phyloP scores from a whole-genome alignment of 2,329 filamentous ascomycete species.

The Gremmenia infestans region DNA sequence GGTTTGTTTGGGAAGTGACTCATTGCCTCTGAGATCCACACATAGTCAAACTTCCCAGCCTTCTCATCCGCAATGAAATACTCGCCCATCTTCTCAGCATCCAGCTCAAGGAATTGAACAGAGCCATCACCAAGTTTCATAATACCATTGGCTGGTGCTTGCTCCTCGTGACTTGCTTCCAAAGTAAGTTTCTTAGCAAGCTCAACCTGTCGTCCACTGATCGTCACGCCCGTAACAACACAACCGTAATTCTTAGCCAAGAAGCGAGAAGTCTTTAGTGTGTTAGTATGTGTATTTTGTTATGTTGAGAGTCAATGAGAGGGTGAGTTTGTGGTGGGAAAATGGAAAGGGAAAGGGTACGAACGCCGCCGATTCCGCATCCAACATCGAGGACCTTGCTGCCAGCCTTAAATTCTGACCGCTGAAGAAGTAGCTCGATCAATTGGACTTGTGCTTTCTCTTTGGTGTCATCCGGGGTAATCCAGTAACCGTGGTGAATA shows the following conservation, averaged over 20 bases:
- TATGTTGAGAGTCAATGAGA: too few species aligned
- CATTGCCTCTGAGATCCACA: slow-evolving; percentile 59
- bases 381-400: slow-evolving; percentile 53
- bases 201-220: slow-evolving; percentile 54
- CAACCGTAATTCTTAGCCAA: slow-evolving; percentile 48
- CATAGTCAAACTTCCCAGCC: slow-evolving; percentile 44
- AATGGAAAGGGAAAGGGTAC: too few species aligned
- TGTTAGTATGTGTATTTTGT: too few species aligned
- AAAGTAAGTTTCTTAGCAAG: slow-evolving; percentile 48
- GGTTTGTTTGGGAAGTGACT: slow-evolving; percentile 56
- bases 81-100: slow-evolving; percentile 56
- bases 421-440: slow-evolving; percentile 49
- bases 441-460: slow-evolving; percentile 54
- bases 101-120: slow-evolving; percentile 53
- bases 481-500: slow-evolving; percentile 60
- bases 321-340: too few species aligned
- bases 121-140: slow-evolving; percentile 39
- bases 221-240: slow-evolving; percentile 54
- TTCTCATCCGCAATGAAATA: slow-evolving; percentile 37
- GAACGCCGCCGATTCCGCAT: slow-evolving; percentile 51
- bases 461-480: slow-evolving; percentile 47
- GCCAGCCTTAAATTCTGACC: slow-evolving; percentile 36
- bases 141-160: slow-evolving; percentile 5
- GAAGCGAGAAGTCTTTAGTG: slow-evolving; percentile 43
- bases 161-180: slow-evolving; percentile 25